phyloP scores from a whole-genome alignment of 2,329 filamentous ascomycete genomes.

The Penicillium sp. region DNA sequence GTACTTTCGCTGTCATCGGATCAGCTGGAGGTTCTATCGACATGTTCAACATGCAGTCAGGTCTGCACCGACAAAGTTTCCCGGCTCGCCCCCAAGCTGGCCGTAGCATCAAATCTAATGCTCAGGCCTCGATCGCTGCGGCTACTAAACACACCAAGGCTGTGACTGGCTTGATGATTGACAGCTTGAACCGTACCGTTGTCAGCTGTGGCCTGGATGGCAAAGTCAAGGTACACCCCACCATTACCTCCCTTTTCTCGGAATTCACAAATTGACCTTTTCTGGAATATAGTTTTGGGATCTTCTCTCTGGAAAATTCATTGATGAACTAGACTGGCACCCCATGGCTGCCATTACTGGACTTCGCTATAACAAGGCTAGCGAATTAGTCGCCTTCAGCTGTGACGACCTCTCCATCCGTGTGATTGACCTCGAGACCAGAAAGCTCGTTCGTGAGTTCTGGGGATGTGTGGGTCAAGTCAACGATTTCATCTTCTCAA shows the following conservation, averaged over 20 bases:
- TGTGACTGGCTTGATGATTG: constrained; percentile 82
- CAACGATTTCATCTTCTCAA: constrained; percentile 85
- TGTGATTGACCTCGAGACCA: constrained; percentile 86
- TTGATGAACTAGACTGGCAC: constrained; percentile 81
- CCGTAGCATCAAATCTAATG: constrained; percentile 50
- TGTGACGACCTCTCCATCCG: constrained; percentile 88
- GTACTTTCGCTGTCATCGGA: constrained; percentile 88
- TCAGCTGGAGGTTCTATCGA: constrained; percentile 81
- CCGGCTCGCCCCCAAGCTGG: constrained; percentile 72
- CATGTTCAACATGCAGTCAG: constrained; percentile 96
- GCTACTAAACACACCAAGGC: constrained; percentile 75
- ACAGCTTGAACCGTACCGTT: constrained; percentile 82
- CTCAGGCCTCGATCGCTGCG: constrained; percentile 39
- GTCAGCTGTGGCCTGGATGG: constrained; percentile 88
- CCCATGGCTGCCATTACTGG: constrained; percentile 72
- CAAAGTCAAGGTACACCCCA: constrained; percentile 66
- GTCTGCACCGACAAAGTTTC: constrained; percentile 81
- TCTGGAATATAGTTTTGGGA: constrained; percentile 72
- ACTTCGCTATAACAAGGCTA: constrained; percentile 77
- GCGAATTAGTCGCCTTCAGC: constrained; percentile 81
- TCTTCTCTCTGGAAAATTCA: constrained; percentile 75
- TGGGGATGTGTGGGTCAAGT: constrained; percentile 75
- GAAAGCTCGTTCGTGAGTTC: constrained; percentile 87
- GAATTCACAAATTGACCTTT: neutral
- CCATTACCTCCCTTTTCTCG: constrained; percentile 1